Evolutionary conservation across 768 basidiomycete species (phyloP), one percentile per base, ranked within the genome.

Genomic region (Myochromella boudieri): DNA sequence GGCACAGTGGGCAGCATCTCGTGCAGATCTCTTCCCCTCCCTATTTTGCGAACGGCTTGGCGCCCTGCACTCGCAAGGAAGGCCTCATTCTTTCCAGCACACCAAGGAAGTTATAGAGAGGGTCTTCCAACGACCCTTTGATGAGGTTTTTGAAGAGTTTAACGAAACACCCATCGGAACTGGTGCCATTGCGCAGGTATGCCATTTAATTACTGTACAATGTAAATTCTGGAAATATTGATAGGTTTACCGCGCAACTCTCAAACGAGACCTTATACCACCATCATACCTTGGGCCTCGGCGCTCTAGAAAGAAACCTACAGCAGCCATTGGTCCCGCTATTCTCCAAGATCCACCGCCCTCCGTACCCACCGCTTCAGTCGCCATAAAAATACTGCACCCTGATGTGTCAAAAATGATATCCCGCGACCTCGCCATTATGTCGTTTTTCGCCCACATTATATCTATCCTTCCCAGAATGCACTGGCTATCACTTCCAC

Each of bases 1-100:
- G 45, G 89, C 93, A 4, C 97, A 99, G 78, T 99, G 97, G 97
- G 97, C 97, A 6, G 97, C 88, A 11, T 94, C 95, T 12, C 81
- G 97, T 27, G 88, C 86, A 31, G 97, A 99, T 65, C 74, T 99
- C 2, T 98, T 99, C 68, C 92, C 97, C 2, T 73, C 84, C 17
- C 65, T 81, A 10, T 81, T 99, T 15, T 99, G 97, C 65, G 80
- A 89, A 44, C 78, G 80, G 48, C 74, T 99, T 55, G 91, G 90
- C 25, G 78, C 83, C 37, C 74, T 97, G 15, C 97, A 99, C 63
- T 98, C 97, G 1, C 85, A 80, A 48, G 93, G 85, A 51, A 84
- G 78, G 53, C 81, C 89, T 0, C 97, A 99, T 68, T 72, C 85
- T 4, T 67, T 97, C 47, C 54, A 62, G 17, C 85, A 97, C 64